Evolutionary conservation across 2,329 filamentous ascomycete genomes (phyloP), one percentile per base, ranked within the genome.

Genomic region (Colletotrichum magnum): DNA sequence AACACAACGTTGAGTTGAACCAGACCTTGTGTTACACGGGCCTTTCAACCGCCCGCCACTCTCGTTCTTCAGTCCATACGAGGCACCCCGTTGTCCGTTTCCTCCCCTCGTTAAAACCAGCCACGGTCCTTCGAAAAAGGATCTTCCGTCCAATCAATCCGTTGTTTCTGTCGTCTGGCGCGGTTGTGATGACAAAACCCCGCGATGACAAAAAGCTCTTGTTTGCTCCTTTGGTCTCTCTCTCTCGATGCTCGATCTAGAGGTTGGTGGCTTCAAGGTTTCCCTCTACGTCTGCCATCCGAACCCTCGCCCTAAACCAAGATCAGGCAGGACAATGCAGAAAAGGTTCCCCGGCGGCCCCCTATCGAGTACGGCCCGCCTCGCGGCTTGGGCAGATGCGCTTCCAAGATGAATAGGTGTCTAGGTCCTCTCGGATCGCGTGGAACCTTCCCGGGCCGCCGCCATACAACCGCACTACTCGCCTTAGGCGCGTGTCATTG

Each of bases 61-160:
- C 24, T 59, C 48, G 36, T 65, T 50, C 61, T 43, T 47, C 41
- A 48, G 41, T 39, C 65, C 54, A 59, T 54, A 59, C 18, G 15
- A 64, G 26, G 13, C 13, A 12, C 18, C 24, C n/a, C 32, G 28
- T 54, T 39, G 50, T 47, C 36, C 21, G 7, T 53, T 41, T 26
- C 32, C 24, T 28, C 24, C 26, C 16, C 24, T 15, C 54, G 3
- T 1, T 2, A 50, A 39, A 58, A 45, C 18, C 6, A 58, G 57
- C 45, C 57, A 48, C 57, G 32, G 45, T 45, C 41, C 13, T 57
- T 13, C 41, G 32, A 28, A 39, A 21, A 21, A 32, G 5, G 28
- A 26, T 28, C 18, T 28, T 5, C 26, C 15, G 10, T 4, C 43
- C 58, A 45, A 63, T 57, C 18, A 32, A 18, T 50, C 41, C n/a